A percentile compares a stretch with the other conserved stretches of the same genome.
These are phyloP conservation scores for Tylopilus cervinicoccineus DNA, from an alignment of 768 basidiomycete genomes.

Conservation along the genomic window DNA sequence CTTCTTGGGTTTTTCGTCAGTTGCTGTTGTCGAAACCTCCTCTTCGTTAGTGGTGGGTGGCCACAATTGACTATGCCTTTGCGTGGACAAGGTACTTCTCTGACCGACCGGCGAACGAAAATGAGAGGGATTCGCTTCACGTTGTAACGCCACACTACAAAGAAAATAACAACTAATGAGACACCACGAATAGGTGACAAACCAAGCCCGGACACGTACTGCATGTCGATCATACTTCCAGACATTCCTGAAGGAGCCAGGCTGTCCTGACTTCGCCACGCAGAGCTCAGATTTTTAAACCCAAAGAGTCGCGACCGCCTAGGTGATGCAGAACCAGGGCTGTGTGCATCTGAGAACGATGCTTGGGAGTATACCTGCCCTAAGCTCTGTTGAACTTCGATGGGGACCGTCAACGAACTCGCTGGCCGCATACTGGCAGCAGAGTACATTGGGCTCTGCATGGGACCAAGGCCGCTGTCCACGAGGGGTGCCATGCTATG, in stretches of 20 bases:
- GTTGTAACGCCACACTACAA: constrained; percentile 70
- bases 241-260: constrained; percentile 76
- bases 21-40: constrained; percentile 11
- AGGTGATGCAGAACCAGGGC: constrained; percentile 63
- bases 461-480: constrained; percentile 54
- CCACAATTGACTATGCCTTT: constrained; percentile 54
- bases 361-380: constrained; percentile 71
- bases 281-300: constrained; percentile 63
- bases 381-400: constrained; percentile 53
- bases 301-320: constrained; percentile 76
- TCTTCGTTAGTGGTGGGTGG: constrained; percentile 37
- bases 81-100: constrained; percentile 29
- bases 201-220: constrained; percentile 52
- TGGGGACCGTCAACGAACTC: constrained; percentile 56
- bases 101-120: constrained; percentile 34
- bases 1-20: constrained; percentile 61
- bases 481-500: constrained; percentile 51
- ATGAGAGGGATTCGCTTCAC: constrained; percentile 43
- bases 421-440: constrained; percentile 52
- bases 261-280: constrained; percentile 79
- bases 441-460: constrained; percentile 61
- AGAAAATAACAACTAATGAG: constrained; percentile 8
- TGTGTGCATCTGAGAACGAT: constrained; percentile 78
- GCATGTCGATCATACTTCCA: constrained; percentile 92
- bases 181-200: background rate